phyloP scores from a whole-genome alignment of 1,284 basidiomycete genomes.

The Veloboletus limbatus region DNA sequence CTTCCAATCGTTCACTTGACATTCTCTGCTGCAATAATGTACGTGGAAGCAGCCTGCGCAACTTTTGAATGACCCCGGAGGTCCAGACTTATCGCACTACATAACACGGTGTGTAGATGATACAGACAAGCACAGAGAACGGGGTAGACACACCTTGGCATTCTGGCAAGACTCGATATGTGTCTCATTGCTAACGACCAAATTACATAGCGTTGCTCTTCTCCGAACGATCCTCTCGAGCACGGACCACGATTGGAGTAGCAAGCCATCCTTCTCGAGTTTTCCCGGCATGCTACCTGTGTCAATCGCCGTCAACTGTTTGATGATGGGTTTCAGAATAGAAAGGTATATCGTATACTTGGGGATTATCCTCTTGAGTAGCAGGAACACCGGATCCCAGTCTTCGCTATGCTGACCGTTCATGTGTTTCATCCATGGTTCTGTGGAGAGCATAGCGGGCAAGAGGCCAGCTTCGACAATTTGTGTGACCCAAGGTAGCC shows the following conservation, averaged over 20 bases:
- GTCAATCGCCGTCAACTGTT: conserved; percentile 17
- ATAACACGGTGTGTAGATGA: neutral
- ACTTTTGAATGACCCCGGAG: conserved; percentile 27
- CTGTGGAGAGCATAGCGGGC: conserved; percentile 25
- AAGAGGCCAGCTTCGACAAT: conserved; percentile 26
- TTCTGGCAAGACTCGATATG: conserved; percentile 31
- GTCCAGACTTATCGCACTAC: conserved; percentile 28
- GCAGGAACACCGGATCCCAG: conserved; percentile 30
- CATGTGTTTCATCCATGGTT: conserved; percentile 28
- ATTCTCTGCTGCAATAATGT: conserved; percentile 32
- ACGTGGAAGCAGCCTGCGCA: conserved; percentile 31
- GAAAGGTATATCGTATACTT: conserved; percentile 29
- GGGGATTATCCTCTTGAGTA: conserved; percentile 26
- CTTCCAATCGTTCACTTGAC: conserved; percentile 32
- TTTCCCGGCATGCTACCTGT: conserved; percentile 8
- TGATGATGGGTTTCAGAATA: conserved; percentile 18
- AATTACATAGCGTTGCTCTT: conserved; percentile 15
- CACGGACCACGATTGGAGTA: conserved; percentile 20
- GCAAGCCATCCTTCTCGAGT: conserved; percentile 15
- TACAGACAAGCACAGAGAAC: neutral
- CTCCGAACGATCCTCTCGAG: conserved; percentile 22
- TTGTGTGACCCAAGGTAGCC: conserved; percentile 28
- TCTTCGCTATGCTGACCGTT: conserved; percentile 21
- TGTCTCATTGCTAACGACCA: conserved; percentile 8
- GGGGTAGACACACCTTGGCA: conserved; percentile 15